These are phyloP conservation scores for Fusarium burgessii DNA, from an alignment of 2,329 filamentous ascomycete genomes.

Conservation along the genomic window DNA sequence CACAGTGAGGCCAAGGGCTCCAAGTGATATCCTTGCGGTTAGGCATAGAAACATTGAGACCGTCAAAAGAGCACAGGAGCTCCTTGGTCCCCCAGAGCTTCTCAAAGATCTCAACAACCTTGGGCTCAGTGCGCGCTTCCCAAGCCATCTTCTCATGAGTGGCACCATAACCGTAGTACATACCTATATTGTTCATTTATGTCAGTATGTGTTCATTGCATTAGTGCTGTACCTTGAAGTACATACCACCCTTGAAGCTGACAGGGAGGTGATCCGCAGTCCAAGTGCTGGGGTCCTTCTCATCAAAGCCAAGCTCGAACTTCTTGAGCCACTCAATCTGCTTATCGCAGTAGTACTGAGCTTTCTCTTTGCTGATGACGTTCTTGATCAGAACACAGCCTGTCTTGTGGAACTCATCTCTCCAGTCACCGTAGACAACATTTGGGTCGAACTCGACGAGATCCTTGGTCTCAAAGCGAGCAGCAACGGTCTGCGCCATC, in stretches of 20 bases:
- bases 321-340: slow-evolving; percentile 44
- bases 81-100: slow-evolving; percentile 60
- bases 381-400: slow-evolving; percentile 44
- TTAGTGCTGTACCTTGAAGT: slow-evolving; percentile 26
- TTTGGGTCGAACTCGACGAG: slow-evolving; percentile 39
- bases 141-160: slow-evolving; percentile 63
- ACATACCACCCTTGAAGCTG: slow-evolving; percentile 58
- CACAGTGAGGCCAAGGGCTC: slow-evolving; percentile 43
- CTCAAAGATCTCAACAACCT: slow-evolving; percentile 59
- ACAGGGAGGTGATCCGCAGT: slow-evolving; percentile 39
- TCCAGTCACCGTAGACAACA: slow-evolving; percentile 37
- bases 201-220: too few species aligned
- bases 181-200: slow-evolving; percentile 29
- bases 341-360: slow-evolving; percentile 42
- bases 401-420: slow-evolving; percentile 42
- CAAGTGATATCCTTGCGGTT: slow-evolving; percentile 51
- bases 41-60: slow-evolving; percentile 54
- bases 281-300: slow-evolving; percentile 38
- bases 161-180: slow-evolving; percentile 60
- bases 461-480: slow-evolving; percentile 41
- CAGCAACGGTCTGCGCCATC: slow-evolving; percentile 36
- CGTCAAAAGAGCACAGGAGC: slow-evolving; percentile 61
- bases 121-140: slow-evolving; percentile 61
- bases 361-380: slow-evolving; percentile 38
- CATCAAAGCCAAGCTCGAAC: slow-evolving; percentile 41